Evolutionary conservation across 2,329 filamentous ascomycete genomes (phyloP).

Genomic region (Tolypocladium tropicale): DNA sequence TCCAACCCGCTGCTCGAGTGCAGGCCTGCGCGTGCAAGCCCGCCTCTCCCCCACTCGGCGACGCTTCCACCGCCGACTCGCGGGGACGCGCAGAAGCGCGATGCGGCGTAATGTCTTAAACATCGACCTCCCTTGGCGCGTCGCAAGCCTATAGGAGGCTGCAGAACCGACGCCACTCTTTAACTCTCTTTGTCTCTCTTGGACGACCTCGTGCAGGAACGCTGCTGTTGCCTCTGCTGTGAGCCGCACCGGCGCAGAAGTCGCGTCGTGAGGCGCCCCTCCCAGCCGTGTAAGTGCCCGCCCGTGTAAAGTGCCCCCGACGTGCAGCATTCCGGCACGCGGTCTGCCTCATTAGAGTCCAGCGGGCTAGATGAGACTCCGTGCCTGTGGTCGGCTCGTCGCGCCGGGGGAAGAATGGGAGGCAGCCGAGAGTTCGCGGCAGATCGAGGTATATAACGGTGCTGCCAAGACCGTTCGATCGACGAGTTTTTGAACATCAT

Average conservation of each 20-base stretch:
- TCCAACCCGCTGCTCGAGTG: background rate
- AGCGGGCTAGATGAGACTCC: background rate
- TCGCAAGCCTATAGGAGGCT: background rate
- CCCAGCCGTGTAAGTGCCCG: background rate
- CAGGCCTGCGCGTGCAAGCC: background rate
- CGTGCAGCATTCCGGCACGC: background rate
- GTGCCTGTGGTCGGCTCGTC: slow-evolving; percentile 1
- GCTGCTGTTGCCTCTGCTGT: background rate
- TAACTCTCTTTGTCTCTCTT: background rate
- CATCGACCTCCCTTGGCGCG: background rate
- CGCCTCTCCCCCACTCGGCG: background rate
- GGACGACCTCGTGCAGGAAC: background rate
- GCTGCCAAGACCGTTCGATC: background rate
- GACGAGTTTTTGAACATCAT: background rate
- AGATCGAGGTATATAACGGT: background rate
- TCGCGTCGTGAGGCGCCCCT: background rate
- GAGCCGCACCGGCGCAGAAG: background rate
- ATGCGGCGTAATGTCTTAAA: background rate
- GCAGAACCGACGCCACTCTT: background rate
- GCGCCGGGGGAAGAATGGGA: background rate
- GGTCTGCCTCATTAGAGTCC: background rate
- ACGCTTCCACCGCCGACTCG: background rate
- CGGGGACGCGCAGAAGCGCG: background rate
- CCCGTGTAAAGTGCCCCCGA: too few relatives aligned
- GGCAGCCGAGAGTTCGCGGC: background rate